Evolutionary conservation across 306 rosid genomes (phyloP), one percentile per base, ranked within the genome.

Genomic region (Castanea sativa): DNA sequence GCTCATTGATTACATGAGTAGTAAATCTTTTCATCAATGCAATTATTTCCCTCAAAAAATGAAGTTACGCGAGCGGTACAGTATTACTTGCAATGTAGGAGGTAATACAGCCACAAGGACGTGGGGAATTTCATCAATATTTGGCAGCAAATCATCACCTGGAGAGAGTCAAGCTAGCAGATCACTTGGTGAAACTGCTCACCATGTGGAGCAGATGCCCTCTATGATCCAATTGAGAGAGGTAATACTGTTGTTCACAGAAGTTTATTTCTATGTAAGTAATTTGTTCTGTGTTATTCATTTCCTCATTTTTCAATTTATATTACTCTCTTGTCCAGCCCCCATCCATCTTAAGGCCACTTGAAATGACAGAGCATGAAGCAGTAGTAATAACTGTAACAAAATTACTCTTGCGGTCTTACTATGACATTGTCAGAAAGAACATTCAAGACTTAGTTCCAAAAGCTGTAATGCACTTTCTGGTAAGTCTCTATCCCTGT

Each of bases 401-500:
- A 70, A 87, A 87, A 82, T 55, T 76, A 60, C 82, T 84, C 45
- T 21, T 87, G 83, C 45, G 73, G 19, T 84, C 90, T 15, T 87
- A 84, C 72, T 81, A 84, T 69, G 88, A 79, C 76, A 87, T 87
- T 73, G 88, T 87, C n/a, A 61, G 88, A 71, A 87, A 84, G 76
- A 87, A 79, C 77, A 73, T 76, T 55, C 82, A 82, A 73, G 88
- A 87, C 63, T 81, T 49, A 13, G 90, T 87, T 49, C 90, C 90
- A 43, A 87, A 84, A 82, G 80, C 88, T 52, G 79, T 87, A 49
- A 87, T 87, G 88, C 88, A 87, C 71, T 87, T 81, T 78, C 79
- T 87, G 88, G 90, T 79, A 76, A 49, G 58, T 21, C 67, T 1
- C 18, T 73, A 11, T 52, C 55, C 15, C 14, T 27, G 9, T 79